Evolutionary conservation across 2,329 filamentous ascomycete species (phyloP), one percentile per base, ranked within the genome.

Genomic region (Trichoderma breve): DNA sequence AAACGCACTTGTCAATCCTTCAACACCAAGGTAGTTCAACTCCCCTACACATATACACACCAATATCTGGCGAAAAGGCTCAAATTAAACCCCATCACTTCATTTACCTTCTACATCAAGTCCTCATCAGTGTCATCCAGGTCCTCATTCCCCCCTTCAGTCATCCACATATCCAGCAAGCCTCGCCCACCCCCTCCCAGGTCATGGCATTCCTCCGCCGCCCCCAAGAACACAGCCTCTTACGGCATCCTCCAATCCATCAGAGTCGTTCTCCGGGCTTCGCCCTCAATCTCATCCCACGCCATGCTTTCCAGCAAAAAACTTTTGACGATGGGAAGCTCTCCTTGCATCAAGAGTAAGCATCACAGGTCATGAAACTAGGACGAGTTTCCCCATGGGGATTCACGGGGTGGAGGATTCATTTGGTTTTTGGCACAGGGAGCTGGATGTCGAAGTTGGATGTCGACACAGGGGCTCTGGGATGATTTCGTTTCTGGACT

Each of bases 131-230:
- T 39, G 28, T 21, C 30, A 9, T 32, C 8, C 39, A 43, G 12
- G 9, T 9, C 4, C 8, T 39, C 9, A 8, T 12, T 51, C 12
- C 30, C n/a, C 21, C 36, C 4, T n/a, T 34, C 57, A 64, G 60
- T 84, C 74, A 81, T 81, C 77, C 85, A 85, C 74, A 76, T 83
- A 18, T 84, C 83, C 3, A 83, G 84, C 36, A 8, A 83, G 84
- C 68, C 78, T 84, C 58, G 74, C 79, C 28, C 75, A 76, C 39
- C 75, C 71, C 26, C 75, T 71, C 26, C 80, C 80, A 24, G 51
- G 73, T 81, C 74, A 78, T 74, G 26, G 83, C 82, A 39, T 82
- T 78, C 73, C 79, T 82, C 18, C 83, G 84, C 70, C 83, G 82
- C 30, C 75, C 84, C 60, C 82, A 83, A 74, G 71, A 76, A 51